These are phyloP conservation scores for Ramaria rubella DNA, from an alignment of 768 basidiomycete species.

Conservation along the genomic window DNA sequence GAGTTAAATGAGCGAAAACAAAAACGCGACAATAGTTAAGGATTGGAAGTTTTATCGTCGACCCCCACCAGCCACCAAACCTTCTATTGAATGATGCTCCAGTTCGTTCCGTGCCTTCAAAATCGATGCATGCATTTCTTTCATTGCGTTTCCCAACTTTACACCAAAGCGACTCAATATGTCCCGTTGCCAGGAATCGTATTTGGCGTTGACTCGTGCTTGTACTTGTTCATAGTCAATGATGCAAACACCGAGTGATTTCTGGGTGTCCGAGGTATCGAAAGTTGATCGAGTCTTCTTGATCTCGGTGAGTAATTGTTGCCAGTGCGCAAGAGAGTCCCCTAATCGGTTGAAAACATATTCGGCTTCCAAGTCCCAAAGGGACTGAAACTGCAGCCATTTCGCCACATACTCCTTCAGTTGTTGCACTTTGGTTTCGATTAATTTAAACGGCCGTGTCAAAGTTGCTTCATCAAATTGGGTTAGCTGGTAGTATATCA, in stretches of 20 bases:
- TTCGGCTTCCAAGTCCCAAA: slow-evolving; percentile 98
- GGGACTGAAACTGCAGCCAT: slow-evolving; percentile 98
- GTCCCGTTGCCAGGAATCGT: slow-evolving; percentile 96
- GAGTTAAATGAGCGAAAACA: slow-evolving; percentile 2
- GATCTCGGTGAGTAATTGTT: slow-evolving; percentile 92
- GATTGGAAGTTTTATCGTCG: slow-evolving; percentile 38
- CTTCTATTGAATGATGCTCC: slow-evolving; percentile 95
- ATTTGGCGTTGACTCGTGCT: slow-evolving; percentile 94
- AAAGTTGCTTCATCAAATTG: slow-evolving; percentile 68
- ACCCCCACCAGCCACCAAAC: slow-evolving; percentile 53
- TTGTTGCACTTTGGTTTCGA: slow-evolving; percentile 83
- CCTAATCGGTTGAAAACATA: slow-evolving; percentile 94
- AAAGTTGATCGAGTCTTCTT: slow-evolving; percentile 95
- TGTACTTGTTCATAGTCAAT: slow-evolving; percentile 99
- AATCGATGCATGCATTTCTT: slow-evolving; percentile 93
- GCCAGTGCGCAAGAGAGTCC: slow-evolving; percentile 90
- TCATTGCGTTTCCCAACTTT: slow-evolving; percentile 93
- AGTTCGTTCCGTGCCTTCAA: slow-evolving; percentile 91
- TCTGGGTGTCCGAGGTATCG: slow-evolving; percentile 91
- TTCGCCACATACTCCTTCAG: slow-evolving; percentile 89
- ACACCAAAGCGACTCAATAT: slow-evolving; percentile 87
- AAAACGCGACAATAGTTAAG: slow-evolving; percentile 1
- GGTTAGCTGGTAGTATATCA: slow-evolving; percentile 48
- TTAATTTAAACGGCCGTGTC: slow-evolving; percentile 73
- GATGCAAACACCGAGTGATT: slow-evolving; percentile 86